Base-by-base conservation (phyloP, 176 grass and related monocot genomes). In the Zoysia pacifica region DNA sequence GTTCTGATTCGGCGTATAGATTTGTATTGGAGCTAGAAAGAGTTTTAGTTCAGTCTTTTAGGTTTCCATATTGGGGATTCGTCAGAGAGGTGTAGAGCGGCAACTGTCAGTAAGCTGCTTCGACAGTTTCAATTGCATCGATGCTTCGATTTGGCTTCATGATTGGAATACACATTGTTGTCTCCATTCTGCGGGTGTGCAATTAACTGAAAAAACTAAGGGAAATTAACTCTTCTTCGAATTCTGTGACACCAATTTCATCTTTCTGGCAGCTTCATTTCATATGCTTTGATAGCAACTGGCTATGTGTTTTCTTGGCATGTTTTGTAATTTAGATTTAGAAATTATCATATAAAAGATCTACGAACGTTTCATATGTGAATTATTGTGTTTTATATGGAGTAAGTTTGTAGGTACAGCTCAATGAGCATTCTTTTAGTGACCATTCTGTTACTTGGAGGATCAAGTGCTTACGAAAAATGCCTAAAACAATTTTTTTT, bases 1-100 rank as follows among this genome's bases (percentile, higher is more conserved):
- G 1, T 73, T 6, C 4, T 13, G 36, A 68, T 68, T 72, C 48
- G 10, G 15, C 13, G 5, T 62, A 28, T 53, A 41, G 70, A 55
- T 84, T 76, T 81, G 55, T 70, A 38, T 44, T 46, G 53, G 55
- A 47, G 70, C 39, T 58, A 37, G 39, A 64, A 2, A 70, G 20
- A 81, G 11, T 9, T 56, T 6, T 74, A 47, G 38, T 55, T 3
- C 47, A 15, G 58, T 47, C 4, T 76, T 67, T 39, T 1, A 50
- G 37, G 43, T 77, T 78, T 11, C n/a, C 38, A 65, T 51, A 18
- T 62, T 37, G 35, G 5, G 5, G 48, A 53, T 67, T 61, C 4
- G 41, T 68, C n/a, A 35, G 14, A 11, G 65, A 60, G 42, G 41
- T 18, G 36, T 59, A 67, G 47, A 40, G 46, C 47, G 70, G 39